Conservation (phyloP, 306 rosid genomes). For the Betula pendula region DNA sequence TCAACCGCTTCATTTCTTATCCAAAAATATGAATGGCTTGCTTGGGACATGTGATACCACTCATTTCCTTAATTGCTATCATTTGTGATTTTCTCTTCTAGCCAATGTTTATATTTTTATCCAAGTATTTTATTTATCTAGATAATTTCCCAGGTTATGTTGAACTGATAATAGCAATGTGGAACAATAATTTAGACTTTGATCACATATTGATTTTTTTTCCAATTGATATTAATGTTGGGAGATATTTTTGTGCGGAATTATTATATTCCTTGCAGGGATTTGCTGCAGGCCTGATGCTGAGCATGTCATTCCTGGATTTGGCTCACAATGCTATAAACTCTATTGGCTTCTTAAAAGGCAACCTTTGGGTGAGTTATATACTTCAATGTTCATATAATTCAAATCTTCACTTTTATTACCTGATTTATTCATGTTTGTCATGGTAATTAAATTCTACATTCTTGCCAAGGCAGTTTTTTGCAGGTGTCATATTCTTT, state of each 20-base stretch:
- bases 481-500: slow-evolving; percentile 90
- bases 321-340: slow-evolving; percentile 96
- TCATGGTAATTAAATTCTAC: slow-evolving; percentile 18
- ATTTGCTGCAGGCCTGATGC: slow-evolving; percentile 96
- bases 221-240: not conserved
- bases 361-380: slow-evolving; percentile 80
- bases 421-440: slow-evolving; percentile 13
- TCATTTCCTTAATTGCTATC: not conserved
- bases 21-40: not conserved
- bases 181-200: not conserved
- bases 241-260: not conserved
- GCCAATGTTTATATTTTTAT: not conserved
- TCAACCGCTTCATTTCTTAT: not conserved
- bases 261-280: slow-evolving; percentile 49
- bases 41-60: not conserved
- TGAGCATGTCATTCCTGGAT: slow-evolving; percentile 95
- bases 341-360: slow-evolving; percentile 91
- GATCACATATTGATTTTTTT: not conserved
- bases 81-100: not conserved
- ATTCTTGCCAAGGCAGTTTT: slow-evolving; percentile 60
- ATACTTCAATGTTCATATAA: slow-evolving; percentile 1
- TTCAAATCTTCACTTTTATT: slow-evolving; percentile 3
- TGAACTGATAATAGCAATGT: not conserved
- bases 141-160: not conserved
- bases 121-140: not conserved